Conservation (phyloP, 2,329 filamentous ascomycete genomes). For the Myrmaecium sp. region DNA sequence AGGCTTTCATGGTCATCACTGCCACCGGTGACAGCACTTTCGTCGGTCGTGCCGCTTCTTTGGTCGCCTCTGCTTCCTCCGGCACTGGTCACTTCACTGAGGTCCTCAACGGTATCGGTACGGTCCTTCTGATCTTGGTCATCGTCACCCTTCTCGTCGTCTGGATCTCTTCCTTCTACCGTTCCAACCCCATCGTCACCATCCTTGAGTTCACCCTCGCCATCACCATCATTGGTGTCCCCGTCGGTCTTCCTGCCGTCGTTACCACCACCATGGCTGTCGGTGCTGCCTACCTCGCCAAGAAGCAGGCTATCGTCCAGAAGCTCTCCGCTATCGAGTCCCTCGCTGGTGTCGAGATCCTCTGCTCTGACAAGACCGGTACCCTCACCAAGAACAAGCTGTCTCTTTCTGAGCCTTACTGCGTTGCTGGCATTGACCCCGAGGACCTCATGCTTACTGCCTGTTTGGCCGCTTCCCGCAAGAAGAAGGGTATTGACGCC, state of each 20-base stretch:
- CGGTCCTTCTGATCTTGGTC: conserved; percentile 62
- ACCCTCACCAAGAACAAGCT: conserved; percentile 92
- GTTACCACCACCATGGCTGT: conserved; percentile 93
- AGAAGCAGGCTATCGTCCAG: conserved; percentile 86
- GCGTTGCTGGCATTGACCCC: conserved; percentile 62
- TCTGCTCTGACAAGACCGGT: conserved; percentile 89
- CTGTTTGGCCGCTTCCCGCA: conserved; percentile 75
- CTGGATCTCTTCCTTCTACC: conserved; percentile 79
- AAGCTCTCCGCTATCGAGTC: conserved; percentile 87
- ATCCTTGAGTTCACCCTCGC: conserved; percentile 77
- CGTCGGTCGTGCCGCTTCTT: conserved; percentile 72
- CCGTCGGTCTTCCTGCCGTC: conserved; percentile 82
- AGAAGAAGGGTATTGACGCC: conserved; percentile 90
- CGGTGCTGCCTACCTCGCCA: conserved; percentile 77
- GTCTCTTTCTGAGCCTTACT: conserved; percentile 70
- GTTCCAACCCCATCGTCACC: conserved; percentile 59
- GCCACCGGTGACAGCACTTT: conserved; percentile 81
- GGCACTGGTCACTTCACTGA: conserved; percentile 80
- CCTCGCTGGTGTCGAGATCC: conserved; percentile 79
- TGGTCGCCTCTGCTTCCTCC: conserved; percentile 59
- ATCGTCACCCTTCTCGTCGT: conserved; percentile 65
- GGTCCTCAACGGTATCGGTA: conserved; percentile 76
- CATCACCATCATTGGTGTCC: conserved; percentile 82
- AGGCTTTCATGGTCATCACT: conserved; percentile 67
- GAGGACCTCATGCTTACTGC: conserved; percentile 88